phyloP scores from a whole-genome alignment of 2,329 filamentous ascomycete species.

The Aspergillus flavus region DNA sequence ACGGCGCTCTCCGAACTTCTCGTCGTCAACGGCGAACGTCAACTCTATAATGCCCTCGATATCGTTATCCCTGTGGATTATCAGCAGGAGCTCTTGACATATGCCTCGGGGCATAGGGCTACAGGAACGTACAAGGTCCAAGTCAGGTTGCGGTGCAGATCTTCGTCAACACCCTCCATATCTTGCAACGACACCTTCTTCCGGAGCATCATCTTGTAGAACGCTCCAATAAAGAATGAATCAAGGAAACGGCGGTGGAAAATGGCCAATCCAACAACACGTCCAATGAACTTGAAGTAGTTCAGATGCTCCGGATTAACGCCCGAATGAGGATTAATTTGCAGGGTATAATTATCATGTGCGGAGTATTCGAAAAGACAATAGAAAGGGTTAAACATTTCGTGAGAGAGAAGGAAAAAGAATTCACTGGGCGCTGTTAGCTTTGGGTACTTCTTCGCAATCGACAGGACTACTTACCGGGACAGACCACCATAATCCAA shows the following conservation, averaged over 20 bases:
- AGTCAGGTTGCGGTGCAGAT: constrained; percentile 93
- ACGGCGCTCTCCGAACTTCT: constrained; percentile 91
- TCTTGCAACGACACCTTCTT: constrained; percentile 90
- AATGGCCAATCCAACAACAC: constrained; percentile 93
- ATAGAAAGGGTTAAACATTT: constrained; percentile 99
- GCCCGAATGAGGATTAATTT: constrained; percentile 98
- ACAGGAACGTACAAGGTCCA: constrained; percentile 75
- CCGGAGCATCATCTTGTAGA: constrained; percentile 98
- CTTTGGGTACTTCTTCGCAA: neutral
- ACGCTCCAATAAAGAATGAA: constrained; percentile 97
- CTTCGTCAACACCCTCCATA: constrained; percentile 98
- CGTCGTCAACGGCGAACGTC: constrained; percentile 96
- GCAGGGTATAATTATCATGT: constrained; percentile 99
- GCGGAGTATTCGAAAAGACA: constrained; percentile 99
- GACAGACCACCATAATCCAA: constrained; percentile 97
- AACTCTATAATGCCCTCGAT: constrained; percentile 93
- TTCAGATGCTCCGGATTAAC: constrained; percentile 99
- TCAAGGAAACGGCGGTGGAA: constrained; percentile 98
- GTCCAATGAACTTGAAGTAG: constrained; percentile 99
- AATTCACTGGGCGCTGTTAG: constrained; percentile 68
- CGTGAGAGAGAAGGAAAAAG: constrained; percentile 98
- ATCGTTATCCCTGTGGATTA: constrained; percentile 72
- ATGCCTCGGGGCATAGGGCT: neutral
- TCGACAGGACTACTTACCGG: constrained; percentile 49
- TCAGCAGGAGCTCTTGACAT: constrained; percentile 21